These are phyloP conservation scores for Stagonosporopsis tanaceti DNA, from an alignment of 2,329 filamentous ascomycete species.

Conservation along the genomic window DNA sequence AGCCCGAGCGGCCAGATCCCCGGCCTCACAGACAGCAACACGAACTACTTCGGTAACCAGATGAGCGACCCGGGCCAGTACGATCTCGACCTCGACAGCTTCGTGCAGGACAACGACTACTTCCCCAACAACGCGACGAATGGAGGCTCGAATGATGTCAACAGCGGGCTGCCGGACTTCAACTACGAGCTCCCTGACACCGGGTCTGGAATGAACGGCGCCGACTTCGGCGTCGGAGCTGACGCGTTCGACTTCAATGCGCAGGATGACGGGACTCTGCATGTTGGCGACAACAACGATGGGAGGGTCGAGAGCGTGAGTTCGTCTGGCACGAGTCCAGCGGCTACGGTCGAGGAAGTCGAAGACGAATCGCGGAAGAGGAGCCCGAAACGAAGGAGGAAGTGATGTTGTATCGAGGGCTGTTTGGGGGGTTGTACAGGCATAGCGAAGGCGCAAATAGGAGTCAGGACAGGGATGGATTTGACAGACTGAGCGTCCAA, in stretches of 20 bases:
- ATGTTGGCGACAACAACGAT: constrained; percentile 19
- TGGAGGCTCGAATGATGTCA: constrained; percentile 4
- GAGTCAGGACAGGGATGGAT: neutral
- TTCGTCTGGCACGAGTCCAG: constrained; percentile 50
- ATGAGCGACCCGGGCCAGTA: constrained; percentile 50
- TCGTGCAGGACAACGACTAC: constrained; percentile 65
- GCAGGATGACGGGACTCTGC: constrained; percentile 17
- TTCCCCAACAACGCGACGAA: constrained; percentile 48
- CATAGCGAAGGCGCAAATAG: constrained; percentile 7
- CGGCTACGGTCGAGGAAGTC: constrained; percentile 47
- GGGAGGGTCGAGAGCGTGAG: constrained; percentile 53
- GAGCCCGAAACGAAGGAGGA: constrained; percentile 44
- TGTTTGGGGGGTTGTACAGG: neutral
- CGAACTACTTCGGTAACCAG: constrained; percentile 45
- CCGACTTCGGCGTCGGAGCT: constrained; percentile 1
- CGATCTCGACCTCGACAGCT: constrained; percentile 64
- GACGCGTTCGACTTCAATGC: constrained; percentile 20
- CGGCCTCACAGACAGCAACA: constrained; percentile 59
- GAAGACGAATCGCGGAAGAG: constrained; percentile 42
- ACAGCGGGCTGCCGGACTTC: constrained; percentile 34
- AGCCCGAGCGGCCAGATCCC: constrained; percentile 82
- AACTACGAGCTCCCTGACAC: constrained; percentile 33
- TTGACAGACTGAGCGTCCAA: neutral
- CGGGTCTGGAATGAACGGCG: constrained; percentile 10
- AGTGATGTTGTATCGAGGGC: constrained; percentile 13